Conservation (phyloP, 352 stramenopile species). For the Peronospora destructor region DNA sequence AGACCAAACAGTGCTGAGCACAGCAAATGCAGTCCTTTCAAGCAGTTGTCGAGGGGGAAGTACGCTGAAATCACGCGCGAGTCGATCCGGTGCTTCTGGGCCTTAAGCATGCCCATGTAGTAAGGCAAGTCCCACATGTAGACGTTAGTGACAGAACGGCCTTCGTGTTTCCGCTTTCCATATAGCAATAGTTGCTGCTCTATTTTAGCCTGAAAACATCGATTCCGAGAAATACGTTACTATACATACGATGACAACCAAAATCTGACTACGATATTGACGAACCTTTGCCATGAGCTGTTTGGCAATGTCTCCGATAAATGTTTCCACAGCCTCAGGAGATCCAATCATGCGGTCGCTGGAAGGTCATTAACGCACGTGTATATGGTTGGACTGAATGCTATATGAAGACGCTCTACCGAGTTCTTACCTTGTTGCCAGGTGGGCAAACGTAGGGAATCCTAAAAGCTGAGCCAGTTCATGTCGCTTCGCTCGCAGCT, state of each 20-base stretch:
- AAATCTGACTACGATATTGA: not conserved
- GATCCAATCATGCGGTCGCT: constrained; percentile 85
- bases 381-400: constrained; percentile 7
- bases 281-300: constrained; percentile 70
- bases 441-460: constrained; percentile 88
- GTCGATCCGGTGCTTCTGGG: constrained; percentile 62
- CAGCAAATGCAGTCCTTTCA: constrained; percentile 87
- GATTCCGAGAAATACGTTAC: not conserved
- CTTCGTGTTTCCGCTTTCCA: constrained; percentile 62
- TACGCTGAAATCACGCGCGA: constrained; percentile 80
- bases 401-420: not conserved
- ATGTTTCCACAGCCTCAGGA: constrained; percentile 51
- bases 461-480: constrained; percentile 83
- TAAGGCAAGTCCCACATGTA: constrained; percentile 93
- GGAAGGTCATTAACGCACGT: constrained; percentile 1
- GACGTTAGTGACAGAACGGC: constrained; percentile 36
- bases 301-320: constrained; percentile 55
- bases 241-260: not conserved
- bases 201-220: constrained; percentile 31
- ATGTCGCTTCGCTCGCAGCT: constrained; percentile 82
- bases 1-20: constrained; percentile 89
- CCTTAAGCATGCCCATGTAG: constrained; percentile 88
- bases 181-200: constrained; percentile 54
- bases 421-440: constrained; percentile 77
- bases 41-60: constrained; percentile 88